phyloP scores from a whole-genome alignment of 179 eudicot species.

The Beta macrorhiza region DNA sequence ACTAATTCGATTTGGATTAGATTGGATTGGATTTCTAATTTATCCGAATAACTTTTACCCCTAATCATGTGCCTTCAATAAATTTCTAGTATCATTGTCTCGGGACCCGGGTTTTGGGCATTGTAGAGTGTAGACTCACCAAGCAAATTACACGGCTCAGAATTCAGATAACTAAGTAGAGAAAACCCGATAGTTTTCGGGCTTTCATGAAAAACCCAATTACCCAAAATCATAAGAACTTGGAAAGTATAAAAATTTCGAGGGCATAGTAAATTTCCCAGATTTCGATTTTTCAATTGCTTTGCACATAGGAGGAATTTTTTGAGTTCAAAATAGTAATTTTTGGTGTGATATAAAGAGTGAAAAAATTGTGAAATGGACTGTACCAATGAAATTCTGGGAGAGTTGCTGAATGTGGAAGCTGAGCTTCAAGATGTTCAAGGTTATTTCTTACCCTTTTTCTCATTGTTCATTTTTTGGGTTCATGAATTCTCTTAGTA shows the following conservation, averaged over 20 bases:
- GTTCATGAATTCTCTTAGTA: background rate
- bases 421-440: conserved; percentile 76
- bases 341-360: background rate
- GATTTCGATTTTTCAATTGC: background rate
- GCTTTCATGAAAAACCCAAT: background rate
- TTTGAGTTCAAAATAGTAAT: background rate
- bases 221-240: background rate
- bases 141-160: background rate
- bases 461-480: background rate
- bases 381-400: conserved; percentile 45
- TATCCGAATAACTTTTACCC: too few relatives aligned
- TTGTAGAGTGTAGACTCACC: background rate
- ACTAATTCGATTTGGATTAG: too few relatives aligned
- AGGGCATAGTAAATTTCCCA: background rate
- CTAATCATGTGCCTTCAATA: too few relatives aligned
- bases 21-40: too few relatives aligned
- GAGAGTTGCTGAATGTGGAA: conserved; percentile 61
- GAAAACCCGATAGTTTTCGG: background rate
- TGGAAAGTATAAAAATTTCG: background rate
- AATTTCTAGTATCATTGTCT: too few relatives aligned
- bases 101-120: background rate
- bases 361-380: conserved; percentile 19
- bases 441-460: conserved; percentile 34
- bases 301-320: background rate
- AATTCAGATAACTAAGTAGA: too few relatives aligned